A percentile compares a stretch with the other conserved stretches of the same genome.
Evolutionary conservation across 768 basidiomycete species (phyloP).

Genomic region (Lactarius akahatsu): DNA sequence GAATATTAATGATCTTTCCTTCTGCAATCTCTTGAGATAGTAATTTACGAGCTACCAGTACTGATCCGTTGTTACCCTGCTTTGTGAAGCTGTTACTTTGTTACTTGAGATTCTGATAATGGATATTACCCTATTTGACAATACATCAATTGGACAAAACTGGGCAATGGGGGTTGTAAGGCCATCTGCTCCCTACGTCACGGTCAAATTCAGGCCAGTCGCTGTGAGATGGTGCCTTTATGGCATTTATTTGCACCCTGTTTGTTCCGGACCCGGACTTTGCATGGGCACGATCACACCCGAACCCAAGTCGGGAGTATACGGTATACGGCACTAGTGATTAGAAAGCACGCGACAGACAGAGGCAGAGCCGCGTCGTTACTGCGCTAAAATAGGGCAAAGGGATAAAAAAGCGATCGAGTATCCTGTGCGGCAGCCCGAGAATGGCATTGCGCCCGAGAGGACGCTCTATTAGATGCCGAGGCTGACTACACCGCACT

Average conservation of each 20-base stretch:
- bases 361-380: not conserved
- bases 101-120: not conserved
- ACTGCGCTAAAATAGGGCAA: not conserved
- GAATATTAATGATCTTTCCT: not conserved
- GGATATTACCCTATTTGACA: not conserved
- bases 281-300: not conserved
- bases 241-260: too few species aligned
- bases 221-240: too few species aligned
- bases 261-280: not conserved
- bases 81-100: not conserved
- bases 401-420: not conserved
- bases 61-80: not conserved
- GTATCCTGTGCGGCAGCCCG: not conserved
- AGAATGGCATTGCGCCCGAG: too few species aligned
- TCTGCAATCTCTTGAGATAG: not conserved
- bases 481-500: too few species aligned
- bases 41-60: not conserved
- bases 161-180: not conserved
- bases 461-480: too few species aligned
- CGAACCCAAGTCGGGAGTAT: not conserved
- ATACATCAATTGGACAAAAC: not conserved
- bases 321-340: not conserved
- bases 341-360: not conserved
- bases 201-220: not conserved
- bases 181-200: not conserved